Percentiles rank a stretch among this genome's conserved stretches.
phyloP scores from a whole-genome alignment of 306 rosid genomes.

The Boehmeria nivea region DNA sequence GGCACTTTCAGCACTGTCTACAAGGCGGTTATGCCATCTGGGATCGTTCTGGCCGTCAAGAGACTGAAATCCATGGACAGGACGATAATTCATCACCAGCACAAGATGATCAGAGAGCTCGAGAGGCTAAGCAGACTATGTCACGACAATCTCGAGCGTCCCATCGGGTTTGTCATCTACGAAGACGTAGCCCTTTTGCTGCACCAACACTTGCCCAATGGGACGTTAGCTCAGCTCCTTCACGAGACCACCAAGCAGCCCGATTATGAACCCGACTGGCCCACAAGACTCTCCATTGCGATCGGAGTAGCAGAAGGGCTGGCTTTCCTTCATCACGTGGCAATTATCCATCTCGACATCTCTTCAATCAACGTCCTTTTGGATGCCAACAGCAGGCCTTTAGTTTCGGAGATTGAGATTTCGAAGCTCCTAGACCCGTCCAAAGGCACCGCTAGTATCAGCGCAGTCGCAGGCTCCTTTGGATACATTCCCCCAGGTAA shows the following conservation, averaged over 20 bases:
- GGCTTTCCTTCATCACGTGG: slow-evolving; percentile 90
- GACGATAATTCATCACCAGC: slow-evolving; percentile 92
- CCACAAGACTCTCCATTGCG: slow-evolving; percentile 74
- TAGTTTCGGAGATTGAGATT: slow-evolving; percentile 93
- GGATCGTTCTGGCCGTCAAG: slow-evolving; percentile 75
- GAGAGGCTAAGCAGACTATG: slow-evolving; percentile 86
- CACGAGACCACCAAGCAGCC: slow-evolving; percentile 68
- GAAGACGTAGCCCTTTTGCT: slow-evolving; percentile 94
- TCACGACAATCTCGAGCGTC: slow-evolving; percentile 81
- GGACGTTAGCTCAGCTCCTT: slow-evolving; percentile 86
- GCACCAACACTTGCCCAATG: slow-evolving; percentile 75
- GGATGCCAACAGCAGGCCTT: slow-evolving; percentile 73
- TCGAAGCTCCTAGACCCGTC: slow-evolving; percentile 95
- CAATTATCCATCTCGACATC: slow-evolving; percentile 94
- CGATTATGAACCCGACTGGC: slow-evolving; percentile 92
- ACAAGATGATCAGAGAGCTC: slow-evolving; percentile 94
- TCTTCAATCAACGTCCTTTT: slow-evolving; percentile 83
- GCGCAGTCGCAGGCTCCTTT: slow-evolving; percentile 98
- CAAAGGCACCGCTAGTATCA: slow-evolving; percentile 91
- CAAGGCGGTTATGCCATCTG: slow-evolving; percentile 95
- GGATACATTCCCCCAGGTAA: slow-evolving; percentile 99
- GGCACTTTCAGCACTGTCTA: slow-evolving; percentile 96
- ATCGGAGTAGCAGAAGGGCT: slow-evolving; percentile 92
- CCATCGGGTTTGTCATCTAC: slow-evolving; percentile 86
- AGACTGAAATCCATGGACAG: slow-evolving; percentile 90